These are phyloP conservation scores for Paraconiothyrium sp. DNA, from an alignment of 2,329 filamentous ascomycete genomes.

Conservation along the genomic window DNA sequence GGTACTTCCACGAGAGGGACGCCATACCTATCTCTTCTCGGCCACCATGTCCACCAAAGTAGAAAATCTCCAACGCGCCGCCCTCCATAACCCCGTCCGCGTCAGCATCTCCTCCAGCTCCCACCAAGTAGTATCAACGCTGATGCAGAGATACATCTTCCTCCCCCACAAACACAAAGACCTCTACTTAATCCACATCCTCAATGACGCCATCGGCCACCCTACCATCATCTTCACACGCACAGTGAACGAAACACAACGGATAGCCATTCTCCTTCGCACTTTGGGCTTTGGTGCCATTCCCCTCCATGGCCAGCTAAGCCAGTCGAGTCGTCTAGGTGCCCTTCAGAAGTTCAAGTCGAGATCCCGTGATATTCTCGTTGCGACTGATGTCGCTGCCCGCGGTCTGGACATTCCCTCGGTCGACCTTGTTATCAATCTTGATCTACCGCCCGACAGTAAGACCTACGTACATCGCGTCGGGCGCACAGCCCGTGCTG, in stretches of 20 bases:
- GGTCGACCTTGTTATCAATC: conserved; percentile 89
- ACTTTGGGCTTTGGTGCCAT: conserved; percentile 89
- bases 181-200: conserved; percentile 83
- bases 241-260: conserved; percentile 90
- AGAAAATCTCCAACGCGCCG: conserved; percentile 89
- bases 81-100: conserved; percentile 81
- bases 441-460: conserved; percentile 82
- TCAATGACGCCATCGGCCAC: conserved; percentile 88
- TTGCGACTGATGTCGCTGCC: conserved; percentile 93
- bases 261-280: conserved; percentile 83
- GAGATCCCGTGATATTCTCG: conserved; percentile 82
- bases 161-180: conserved; percentile 83
- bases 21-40: conserved; percentile 82
- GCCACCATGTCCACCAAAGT: conserved; percentile 95
- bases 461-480: conserved; percentile 94
- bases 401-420: conserved; percentile 91
- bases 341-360: conserved; percentile 90
- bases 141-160: conserved; percentile 87
- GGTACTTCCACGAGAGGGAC: conserved; percentile 71
- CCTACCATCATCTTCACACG: conserved; percentile 89
- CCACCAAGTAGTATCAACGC: conserved; percentile 89
- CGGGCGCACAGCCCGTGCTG: conserved; percentile 86
- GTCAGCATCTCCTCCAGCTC: conserved; percentile 84
- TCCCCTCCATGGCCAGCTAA: conserved; percentile 90
- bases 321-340: conserved; percentile 84